These are phyloP conservation scores for Gelatoporia subvermispora DNA, from an alignment of 768 basidiomycete species.

Conservation along the genomic window DNA sequence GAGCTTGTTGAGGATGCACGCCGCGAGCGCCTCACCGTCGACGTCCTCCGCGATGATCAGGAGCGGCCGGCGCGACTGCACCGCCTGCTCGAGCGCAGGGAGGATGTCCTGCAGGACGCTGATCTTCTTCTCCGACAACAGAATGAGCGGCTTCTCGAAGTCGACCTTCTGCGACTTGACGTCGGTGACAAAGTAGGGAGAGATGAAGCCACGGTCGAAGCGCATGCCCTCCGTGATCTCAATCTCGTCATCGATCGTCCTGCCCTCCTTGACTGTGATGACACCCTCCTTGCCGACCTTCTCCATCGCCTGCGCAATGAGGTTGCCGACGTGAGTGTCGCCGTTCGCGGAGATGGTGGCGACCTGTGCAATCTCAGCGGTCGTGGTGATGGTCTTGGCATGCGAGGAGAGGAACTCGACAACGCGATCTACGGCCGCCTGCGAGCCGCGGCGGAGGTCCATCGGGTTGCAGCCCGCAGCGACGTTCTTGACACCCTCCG, in stretches of 20 bases:
- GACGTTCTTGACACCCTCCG: slow-evolving; percentile 98
- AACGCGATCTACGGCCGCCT: slow-evolving; percentile 92
- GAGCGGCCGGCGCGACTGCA: slow-evolving; percentile 80
- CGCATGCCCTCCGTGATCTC: slow-evolving; percentile 99
- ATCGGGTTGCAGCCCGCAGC: slow-evolving; percentile 99
- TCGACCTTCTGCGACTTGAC: slow-evolving; percentile 95
- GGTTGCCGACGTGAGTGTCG: slow-evolving; percentile 84
- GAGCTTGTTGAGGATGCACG: slow-evolving; percentile 98
- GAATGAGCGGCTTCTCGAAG: slow-evolving; percentile 92
- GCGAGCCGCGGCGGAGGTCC: slow-evolving; percentile 98
- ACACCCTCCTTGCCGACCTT: slow-evolving; percentile 99
- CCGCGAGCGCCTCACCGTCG: slow-evolving; percentile 96
- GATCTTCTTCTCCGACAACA: slow-evolving; percentile 98
- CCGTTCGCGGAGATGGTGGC: slow-evolving; percentile 88
- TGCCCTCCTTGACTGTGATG: slow-evolving; percentile 99
- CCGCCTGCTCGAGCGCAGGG: slow-evolving; percentile 80
- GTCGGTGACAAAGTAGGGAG: slow-evolving; percentile 97
- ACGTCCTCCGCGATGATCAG: slow-evolving; percentile 97
- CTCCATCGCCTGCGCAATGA: slow-evolving; percentile 99
- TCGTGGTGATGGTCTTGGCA: slow-evolving; percentile 93
- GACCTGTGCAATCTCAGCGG: slow-evolving; percentile 96
- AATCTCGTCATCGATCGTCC: slow-evolving; percentile 97
- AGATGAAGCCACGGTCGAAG: slow-evolving; percentile 98
- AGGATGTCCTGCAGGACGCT: slow-evolving; percentile 92
- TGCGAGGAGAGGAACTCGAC: slow-evolving; percentile 85